phyloP scores from a whole-genome alignment of 2,329 filamentous ascomycete genomes.

The Aspergillus brasiliensis region DNA sequence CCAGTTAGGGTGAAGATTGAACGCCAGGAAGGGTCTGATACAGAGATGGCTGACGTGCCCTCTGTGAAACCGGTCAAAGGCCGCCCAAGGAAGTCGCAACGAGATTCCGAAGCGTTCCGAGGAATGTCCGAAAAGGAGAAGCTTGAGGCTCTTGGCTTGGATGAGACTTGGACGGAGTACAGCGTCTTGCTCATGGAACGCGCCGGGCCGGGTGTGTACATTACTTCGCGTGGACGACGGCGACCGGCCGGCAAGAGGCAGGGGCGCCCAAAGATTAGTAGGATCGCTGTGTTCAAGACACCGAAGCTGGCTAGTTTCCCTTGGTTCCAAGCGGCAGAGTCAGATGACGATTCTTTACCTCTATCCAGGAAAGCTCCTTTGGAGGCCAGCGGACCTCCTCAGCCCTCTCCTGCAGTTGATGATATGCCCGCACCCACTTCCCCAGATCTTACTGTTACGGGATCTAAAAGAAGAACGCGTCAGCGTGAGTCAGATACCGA shows the following conservation, averaged over 20 bases:
- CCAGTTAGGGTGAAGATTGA: constrained; percentile 18
- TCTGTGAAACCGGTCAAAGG: constrained; percentile 1
- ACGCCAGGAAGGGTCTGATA: constrained; percentile 12
- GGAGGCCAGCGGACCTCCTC: neutral
- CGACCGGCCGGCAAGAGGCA: constrained; percentile 40
- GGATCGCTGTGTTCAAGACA: constrained; percentile 45
- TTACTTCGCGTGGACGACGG: constrained; percentile 43
- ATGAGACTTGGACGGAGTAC: constrained; percentile 46
- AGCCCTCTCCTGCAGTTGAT: neutral
- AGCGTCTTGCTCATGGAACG: constrained; percentile 40
- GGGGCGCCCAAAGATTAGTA: constrained; percentile 42
- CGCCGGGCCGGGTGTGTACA: constrained; percentile 42
- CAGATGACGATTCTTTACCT: neutral
- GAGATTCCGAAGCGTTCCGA: constrained; percentile 21
- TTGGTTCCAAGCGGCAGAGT: constrained; percentile 34
- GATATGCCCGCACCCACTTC: neutral
- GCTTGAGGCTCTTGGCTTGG: constrained; percentile 42
- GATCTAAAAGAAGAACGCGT: constrained; percentile 16
- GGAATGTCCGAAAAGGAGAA: constrained; percentile 42
- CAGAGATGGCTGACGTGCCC: constrained; percentile 14
- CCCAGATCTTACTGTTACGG: neutral
- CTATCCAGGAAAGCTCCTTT: neutral
- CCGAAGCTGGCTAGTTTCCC: constrained; percentile 34
- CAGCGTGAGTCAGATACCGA: constrained; percentile 4
- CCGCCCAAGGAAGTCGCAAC: constrained; percentile 17